phyloP scores from a whole-genome alignment of 768 basidiomycete genomes.

The Lepiota venenata region DNA sequence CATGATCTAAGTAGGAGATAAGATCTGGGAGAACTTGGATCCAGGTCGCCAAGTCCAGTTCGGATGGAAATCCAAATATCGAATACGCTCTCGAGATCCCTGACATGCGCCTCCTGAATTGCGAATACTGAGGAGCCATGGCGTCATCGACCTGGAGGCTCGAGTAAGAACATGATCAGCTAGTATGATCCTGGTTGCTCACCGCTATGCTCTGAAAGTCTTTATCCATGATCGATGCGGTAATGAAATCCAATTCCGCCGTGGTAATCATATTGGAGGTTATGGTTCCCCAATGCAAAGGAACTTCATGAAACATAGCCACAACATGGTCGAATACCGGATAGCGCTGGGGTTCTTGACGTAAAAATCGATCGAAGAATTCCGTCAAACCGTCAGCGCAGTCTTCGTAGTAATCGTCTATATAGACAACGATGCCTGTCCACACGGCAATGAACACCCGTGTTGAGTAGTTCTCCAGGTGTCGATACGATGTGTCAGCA shows the following conservation, averaged over 20 bases:
- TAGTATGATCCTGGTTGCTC: neutral
- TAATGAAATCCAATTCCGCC: neutral
- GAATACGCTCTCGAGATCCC: neutral
- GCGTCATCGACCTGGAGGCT: neutral
- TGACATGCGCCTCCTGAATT: neutral
- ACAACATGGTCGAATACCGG: neutral
- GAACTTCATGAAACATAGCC: neutral
- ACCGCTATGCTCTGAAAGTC: neutral
- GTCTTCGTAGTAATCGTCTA: neutral
- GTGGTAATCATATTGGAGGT: neutral
- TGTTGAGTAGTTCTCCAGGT: neutral
- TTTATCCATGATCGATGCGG: neutral
- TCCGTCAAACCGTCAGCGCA: neutral
- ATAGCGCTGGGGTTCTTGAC: neutral
- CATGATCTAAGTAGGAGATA: slow-evolving; percentile 3
- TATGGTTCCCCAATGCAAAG: neutral
- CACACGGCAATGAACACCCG: neutral
- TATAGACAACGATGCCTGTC: neutral
- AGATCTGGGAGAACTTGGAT: slow-evolving; percentile 5
- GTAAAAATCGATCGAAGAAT: neutral
- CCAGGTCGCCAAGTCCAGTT: neutral
- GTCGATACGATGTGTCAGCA: neutral
- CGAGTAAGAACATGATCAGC: neutral
- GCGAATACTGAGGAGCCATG: neutral
- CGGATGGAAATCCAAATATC: neutral